These are phyloP conservation scores for Rosellinia necatrix DNA, from an alignment of 2,329 filamentous ascomycete genomes.

Conservation along the genomic window DNA sequence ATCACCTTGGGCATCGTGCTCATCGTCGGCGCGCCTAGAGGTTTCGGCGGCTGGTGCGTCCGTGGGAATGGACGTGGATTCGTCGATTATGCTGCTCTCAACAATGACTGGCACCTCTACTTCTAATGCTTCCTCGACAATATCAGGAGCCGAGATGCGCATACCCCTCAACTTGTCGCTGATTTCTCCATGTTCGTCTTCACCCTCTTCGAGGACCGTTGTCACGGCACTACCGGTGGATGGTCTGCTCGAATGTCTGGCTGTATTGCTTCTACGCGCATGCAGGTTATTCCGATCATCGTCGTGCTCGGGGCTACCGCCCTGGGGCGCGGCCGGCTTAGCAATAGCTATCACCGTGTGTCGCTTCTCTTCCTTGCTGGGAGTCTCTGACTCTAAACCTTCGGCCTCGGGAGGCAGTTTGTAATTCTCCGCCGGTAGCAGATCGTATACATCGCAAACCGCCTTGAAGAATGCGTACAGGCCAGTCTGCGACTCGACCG, in stretches of 20 bases:
- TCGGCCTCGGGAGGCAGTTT: slow-evolving; percentile 93
- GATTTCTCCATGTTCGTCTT: slow-evolving; percentile 65
- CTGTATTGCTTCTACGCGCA: slow-evolving; percentile 70
- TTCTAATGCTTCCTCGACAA: slow-evolving; percentile 59
- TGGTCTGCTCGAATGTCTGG: slow-evolving; percentile 80
- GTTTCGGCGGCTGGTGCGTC: slow-evolving; percentile 27
- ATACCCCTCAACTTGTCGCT: slow-evolving; percentile 52
- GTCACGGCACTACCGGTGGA: slow-evolving; percentile 79
- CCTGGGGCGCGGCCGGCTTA: slow-evolving; percentile 35
- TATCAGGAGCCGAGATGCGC: slow-evolving; percentile 57
- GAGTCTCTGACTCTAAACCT: slow-evolving; percentile 65
- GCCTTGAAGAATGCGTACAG: slow-evolving; percentile 97
- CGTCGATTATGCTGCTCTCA: slow-evolving; percentile 42
- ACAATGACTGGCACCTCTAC: slow-evolving; percentile 47
- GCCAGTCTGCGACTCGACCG: slow-evolving; percentile 86
- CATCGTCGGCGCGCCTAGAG: slow-evolving; percentile 23
- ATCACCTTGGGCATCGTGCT: slow-evolving; percentile 23
- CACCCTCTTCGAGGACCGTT: slow-evolving; percentile 81
- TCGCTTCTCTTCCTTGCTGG: slow-evolving; percentile 49
- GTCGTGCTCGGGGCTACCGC: slow-evolving; percentile 46
- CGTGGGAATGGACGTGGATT: slow-evolving; percentile 26
- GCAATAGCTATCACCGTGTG: slow-evolving; percentile 43
- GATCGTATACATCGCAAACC: slow-evolving; percentile 87
- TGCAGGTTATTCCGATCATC: slow-evolving; percentile 54
- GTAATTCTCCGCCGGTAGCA: slow-evolving; percentile 93